Percentiles rank a stretch among this genome's conserved stretches.
These are phyloP conservation scores for Phytophthora sp. DNA, from an alignment of 352 stramenopile species.

Conservation along the genomic window DNA sequence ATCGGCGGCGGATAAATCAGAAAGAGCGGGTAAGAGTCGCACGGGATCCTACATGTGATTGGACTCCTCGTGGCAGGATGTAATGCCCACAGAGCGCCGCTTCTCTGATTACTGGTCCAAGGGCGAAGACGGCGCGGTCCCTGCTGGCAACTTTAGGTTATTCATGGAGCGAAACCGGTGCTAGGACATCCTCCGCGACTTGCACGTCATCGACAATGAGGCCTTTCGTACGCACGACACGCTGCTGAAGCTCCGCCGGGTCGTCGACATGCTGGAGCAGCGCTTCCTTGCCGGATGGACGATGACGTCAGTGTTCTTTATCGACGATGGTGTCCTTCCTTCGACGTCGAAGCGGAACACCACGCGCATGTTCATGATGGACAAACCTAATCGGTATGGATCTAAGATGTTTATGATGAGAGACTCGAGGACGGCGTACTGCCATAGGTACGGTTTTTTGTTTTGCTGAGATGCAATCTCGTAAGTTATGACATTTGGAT, in stretches of 20 bases:
- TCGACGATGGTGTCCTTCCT: background rate
- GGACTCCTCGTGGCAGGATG: constrained; percentile 30
- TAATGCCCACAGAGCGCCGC: constrained; percentile 25
- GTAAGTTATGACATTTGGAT: too few species aligned
- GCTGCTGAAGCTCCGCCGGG: background rate
- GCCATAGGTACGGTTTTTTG: background rate
- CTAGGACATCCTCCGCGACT: background rate
- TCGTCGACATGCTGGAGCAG: background rate
- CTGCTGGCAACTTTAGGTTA: constrained; percentile 17
- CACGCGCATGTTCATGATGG: background rate
- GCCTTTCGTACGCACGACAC: background rate
- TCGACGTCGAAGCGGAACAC: background rate
- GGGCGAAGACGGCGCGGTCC: constrained; percentile 15
- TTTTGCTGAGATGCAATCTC: background rate
- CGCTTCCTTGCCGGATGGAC: background rate
- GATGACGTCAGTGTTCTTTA: background rate
- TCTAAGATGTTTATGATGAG: background rate
- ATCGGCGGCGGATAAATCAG: constrained; percentile 10
- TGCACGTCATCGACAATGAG: background rate
- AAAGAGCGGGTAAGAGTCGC: constrained; percentile 11
- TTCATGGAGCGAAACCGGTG: background rate
- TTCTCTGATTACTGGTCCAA: constrained; percentile 31
- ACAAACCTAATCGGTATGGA: background rate
- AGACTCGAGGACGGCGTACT: background rate
- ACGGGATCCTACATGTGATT: constrained; percentile 33